Evolutionary conservation across 306 rosid genomes (phyloP), one percentile per base, ranked within the genome.

Genomic region (Prunus armeniaca): DNA sequence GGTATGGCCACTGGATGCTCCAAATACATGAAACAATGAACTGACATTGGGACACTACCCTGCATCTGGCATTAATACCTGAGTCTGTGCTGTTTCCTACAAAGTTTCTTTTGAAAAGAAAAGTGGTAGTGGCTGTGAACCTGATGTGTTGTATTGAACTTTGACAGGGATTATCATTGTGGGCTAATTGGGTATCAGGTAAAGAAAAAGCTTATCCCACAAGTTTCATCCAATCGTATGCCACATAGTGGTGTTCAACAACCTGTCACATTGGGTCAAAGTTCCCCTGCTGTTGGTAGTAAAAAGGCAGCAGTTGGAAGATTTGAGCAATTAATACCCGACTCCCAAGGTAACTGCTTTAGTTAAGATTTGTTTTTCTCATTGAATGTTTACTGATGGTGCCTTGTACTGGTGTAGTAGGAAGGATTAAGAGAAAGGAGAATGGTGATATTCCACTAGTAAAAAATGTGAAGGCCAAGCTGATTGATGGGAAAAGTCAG

Each of bases 81-180:
- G 14, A 32, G 32, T 24, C 13, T 61, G 27, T 15, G 6, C 66
- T 43, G 43, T 14, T 73, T 72, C 43, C 24, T 58, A 17, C 64
- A 45, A 15, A 57, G 25, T 73, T 17, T 24, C 41, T 56, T 38
- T 61, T 27, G 11, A 61, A 27, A 63, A 63, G 45, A 32, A 64
- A 28, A 24, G 6, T 71, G 65, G 22, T 69, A 25, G 30, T 45
- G n/a, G 45, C 52, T 72, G 13, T 28, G 43, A 84, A 27, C 30
- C 45, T 67, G 49, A 73, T 77, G 54, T 25, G 13, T 43, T 34
- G 51, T 28, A 51, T 80, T 68, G 43, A 71, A 74, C 24, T 82
- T 83, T 46, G 83, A 65, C 86, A 95, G 99, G 97, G 93, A 95
- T 84, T 62, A 27, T 34, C 90, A 90, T 80, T 92, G 97, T 80